These are phyloP conservation scores for Leishmania braziliensis DNA, from an alignment of 208 protist genomes.

Conservation along the genomic window DNA sequence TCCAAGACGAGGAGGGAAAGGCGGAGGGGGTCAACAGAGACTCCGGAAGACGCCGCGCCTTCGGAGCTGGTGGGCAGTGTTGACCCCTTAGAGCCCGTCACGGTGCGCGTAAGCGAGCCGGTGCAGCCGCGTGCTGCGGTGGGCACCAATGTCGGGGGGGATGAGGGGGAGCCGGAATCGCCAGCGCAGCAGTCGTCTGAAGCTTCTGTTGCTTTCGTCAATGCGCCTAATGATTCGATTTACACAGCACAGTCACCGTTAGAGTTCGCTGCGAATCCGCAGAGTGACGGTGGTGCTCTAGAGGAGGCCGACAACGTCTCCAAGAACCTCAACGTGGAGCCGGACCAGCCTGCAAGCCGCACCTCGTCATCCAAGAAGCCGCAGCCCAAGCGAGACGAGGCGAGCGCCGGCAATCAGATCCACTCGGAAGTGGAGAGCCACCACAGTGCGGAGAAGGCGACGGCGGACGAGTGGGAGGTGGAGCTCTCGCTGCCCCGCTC, in stretches of 20 bases:
- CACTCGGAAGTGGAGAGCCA: background rate
- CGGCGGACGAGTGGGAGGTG: conserved; percentile 1
- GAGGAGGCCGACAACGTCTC: background rate
- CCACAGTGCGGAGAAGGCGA: background rate
- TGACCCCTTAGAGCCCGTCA: background rate
- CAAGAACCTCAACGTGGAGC: background rate
- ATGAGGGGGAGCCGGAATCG: background rate
- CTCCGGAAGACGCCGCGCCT: background rate
- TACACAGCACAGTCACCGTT: background rate
- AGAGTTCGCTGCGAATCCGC: background rate
- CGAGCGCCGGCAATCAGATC: background rate
- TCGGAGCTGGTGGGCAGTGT: background rate
- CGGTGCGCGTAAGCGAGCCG: conserved; percentile 4
- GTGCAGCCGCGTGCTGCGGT: background rate
- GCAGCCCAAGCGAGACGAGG: background rate
- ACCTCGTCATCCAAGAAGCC: background rate
- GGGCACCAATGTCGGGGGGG: background rate
- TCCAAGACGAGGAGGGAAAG: conserved; percentile 23
- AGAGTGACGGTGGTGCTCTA: background rate
- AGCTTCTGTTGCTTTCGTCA: background rate
- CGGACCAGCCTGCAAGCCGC: background rate
- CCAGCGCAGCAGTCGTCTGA: background rate
- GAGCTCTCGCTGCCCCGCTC: conserved; percentile 6
- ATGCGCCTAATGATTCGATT: background rate
- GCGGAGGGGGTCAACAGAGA: background rate